Evolutionary conservation across 2,329 filamentous ascomycete genomes (phyloP).

Genomic region (Alternaria hordeiaustralica): DNA sequence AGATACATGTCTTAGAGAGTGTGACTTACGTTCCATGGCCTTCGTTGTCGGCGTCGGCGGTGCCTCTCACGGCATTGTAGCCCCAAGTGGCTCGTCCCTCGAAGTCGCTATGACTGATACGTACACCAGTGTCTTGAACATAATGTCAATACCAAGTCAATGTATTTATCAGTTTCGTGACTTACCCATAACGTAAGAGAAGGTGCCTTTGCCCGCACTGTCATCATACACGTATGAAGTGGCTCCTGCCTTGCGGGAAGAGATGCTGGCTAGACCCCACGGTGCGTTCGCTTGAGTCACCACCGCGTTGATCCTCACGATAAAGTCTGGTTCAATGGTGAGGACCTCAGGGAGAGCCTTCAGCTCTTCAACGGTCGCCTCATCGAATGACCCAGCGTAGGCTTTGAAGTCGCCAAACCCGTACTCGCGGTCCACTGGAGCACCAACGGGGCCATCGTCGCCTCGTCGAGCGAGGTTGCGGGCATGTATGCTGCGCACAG

Average conservation of each 20-base stretch:
- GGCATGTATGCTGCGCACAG: conserved; percentile 37
- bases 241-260: conserved; percentile 25
- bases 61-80: conserved; percentile 31
- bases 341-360: conserved; percentile 34
- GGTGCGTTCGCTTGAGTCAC: conserved; percentile 29
- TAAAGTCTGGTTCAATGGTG: conserved; percentile 34
- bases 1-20: rapidly evolving
- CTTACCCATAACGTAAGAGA: conserved; percentile 59
- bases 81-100: conserved; percentile 38
- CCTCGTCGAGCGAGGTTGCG: conserved; percentile 35
- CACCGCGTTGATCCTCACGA: conserved; percentile 31
- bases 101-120: conserved; percentile 56
- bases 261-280: conserved; percentile 42
- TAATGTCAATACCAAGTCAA: not conserved
- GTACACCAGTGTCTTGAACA: conserved; percentile 64
- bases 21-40: conserved; percentile 37
- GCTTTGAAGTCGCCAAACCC: conserved; percentile 39
- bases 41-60: conserved; percentile 28
- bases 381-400: conserved; percentile 42
- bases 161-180: rapidly evolving
- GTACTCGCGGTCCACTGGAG: conserved; percentile 37
- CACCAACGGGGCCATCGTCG: conserved; percentile 15
- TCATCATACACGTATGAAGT: conserved; percentile 37
- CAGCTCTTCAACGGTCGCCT: conserved; percentile 37
- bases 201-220: conserved; percentile 32